These are phyloP conservation scores for Tephrocybe sp. DNA, from an alignment of 768 basidiomycete genomes.

Conservation along the genomic window DNA sequence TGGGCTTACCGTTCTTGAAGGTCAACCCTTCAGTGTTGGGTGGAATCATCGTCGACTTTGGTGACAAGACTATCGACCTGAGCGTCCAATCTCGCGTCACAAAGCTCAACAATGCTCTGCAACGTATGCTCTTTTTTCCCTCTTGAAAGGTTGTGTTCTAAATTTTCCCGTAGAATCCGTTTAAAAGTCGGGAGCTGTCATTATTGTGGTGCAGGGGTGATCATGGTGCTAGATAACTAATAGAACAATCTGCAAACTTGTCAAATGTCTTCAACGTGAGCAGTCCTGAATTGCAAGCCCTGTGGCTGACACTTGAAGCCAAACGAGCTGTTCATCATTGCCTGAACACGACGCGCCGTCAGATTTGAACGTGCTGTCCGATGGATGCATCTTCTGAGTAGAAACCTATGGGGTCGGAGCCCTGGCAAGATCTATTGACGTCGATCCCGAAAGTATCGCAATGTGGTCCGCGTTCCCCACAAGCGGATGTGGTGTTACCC, in stretches of 20 bases:
- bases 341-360: not conserved
- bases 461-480: not conserved
- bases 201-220: constrained; percentile 4
- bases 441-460: constrained; percentile 1
- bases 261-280: not conserved
- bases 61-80: constrained; percentile 97
- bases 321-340: not conserved
- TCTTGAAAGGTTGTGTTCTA: not conserved
- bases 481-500: not conserved
- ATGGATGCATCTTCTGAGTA: not conserved
- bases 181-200: constrained; percentile 27
- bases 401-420: not conserved
- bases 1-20: constrained; percentile 38
- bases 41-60: constrained; percentile 94
- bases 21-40: constrained; percentile 92
- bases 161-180: constrained; percentile 33
- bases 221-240: constrained; percentile 15
- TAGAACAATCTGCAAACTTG: constrained; percentile 14
- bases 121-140: constrained; percentile 54
- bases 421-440: not conserved
- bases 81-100: constrained; percentile 93
- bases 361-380: not conserved
- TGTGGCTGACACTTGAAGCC: not conserved
- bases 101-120: constrained; percentile 87
- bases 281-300: constrained; percentile 1